Base-by-base conservation (phyloP, 441 rosid genomes). In the Pelargonium fulgidum region DNA sequence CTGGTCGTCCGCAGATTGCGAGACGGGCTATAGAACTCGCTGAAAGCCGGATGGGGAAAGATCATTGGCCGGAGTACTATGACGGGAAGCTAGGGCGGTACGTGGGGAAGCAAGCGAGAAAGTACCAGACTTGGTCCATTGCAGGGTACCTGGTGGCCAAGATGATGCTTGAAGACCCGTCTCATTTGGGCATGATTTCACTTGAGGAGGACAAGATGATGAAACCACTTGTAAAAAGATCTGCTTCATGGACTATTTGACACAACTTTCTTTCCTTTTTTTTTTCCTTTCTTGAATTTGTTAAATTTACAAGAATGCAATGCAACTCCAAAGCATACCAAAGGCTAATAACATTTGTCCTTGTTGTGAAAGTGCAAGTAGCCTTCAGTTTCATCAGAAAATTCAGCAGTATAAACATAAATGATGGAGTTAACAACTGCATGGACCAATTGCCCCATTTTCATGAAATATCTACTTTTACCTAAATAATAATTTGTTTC, bases 141-240 rank as follows among this genome's bases (percentile, higher is more conserved):
- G 97, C 96, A 0, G 95, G 98, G 26, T 88, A 89, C 80, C 75
- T 91, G 82, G 97, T 93, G 67, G 90, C 97, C 3, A 93, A 86
- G 85, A 87, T 89, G 98, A 78, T 93, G 96, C 62, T 93, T 52
- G 96, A 93, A 79, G 97, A 93, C 68, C 98, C 98, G 2, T 88
- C 99, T 68, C 97, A 88, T 67, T 63, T 89, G 67, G 96, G 97
- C 36, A 91, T 91, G 96, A 66, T 93, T 68, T 71, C 97, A 63
- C 88, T 91, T 0, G 96, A 86, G 71, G 98, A 93, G 78, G 98
- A 91, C 84, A 91, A 82, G 77, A 96, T 88, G 59, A 79, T 84
- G 95, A 89, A 89, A 82, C 89, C 93, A 54, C 78, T 80, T 0
- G 68, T 86, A 73, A 87, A 73, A 79, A 86, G 97, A 81, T 93